Evolutionary conservation across 805 yeast genomes (phyloP).

Genomic region (Starmerella asiatica): DNA sequence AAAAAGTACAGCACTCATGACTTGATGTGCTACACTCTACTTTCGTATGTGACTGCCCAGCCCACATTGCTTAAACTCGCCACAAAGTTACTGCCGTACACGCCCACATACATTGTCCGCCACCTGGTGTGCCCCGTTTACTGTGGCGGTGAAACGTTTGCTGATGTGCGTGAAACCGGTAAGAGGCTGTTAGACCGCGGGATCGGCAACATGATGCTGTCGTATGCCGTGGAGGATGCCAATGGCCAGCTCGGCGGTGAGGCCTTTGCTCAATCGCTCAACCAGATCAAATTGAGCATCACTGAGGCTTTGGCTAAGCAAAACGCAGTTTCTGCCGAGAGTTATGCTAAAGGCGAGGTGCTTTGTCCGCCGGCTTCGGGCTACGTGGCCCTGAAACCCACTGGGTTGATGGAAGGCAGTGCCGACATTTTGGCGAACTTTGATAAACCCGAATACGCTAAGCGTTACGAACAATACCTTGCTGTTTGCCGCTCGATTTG

Average conservation of each 20-base stretch:
- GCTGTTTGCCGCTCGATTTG: conserved; percentile 54
- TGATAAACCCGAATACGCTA: conserved; percentile 37
- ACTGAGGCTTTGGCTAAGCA: conserved; percentile 49
- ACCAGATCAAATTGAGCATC: conserved; percentile 42
- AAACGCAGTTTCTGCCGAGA: conserved; percentile 30
- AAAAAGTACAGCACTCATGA: conserved; percentile 21
- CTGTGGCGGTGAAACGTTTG: conserved; percentile 76
- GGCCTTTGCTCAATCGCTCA: conserved; percentile 32
- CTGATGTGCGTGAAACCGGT: conserved; percentile 62
- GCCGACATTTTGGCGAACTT: conserved; percentile 55
- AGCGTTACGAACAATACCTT: conserved; percentile 45
- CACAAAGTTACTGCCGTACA: conserved; percentile 26
- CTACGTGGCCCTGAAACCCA: conserved; percentile 84
- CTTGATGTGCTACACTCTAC: conserved; percentile 23
- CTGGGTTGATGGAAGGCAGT: conserved; percentile 72
- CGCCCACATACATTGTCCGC: conserved; percentile 57
- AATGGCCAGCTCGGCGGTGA: conserved; percentile 41
- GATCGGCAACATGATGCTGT: conserved; percentile 87
- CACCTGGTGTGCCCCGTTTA: conserved; percentile 66
- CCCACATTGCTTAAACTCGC: conserved; percentile 24
- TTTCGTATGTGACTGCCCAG: conserved; percentile 27
- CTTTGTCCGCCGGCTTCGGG: conserved; percentile 74
- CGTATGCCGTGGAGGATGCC: conserved; percentile 85
- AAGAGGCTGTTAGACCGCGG: conserved; percentile 53
- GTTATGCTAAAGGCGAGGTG: conserved; percentile 25